phyloP scores from a whole-genome alignment of 129 eudicot species.

The Flaveria trinervia region DNA sequence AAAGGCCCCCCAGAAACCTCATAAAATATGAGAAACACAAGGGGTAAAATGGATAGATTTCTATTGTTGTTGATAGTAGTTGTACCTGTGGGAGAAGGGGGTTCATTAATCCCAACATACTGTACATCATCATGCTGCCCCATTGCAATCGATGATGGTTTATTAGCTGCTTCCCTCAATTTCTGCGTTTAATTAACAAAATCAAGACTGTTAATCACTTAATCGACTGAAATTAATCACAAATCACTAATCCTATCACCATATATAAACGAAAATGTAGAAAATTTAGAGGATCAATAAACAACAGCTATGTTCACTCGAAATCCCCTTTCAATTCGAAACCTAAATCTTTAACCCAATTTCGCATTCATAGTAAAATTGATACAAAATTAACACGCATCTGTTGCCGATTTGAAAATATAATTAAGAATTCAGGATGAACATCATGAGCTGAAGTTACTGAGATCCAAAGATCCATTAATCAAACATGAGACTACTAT shows the following conservation, averaged over 20 bases:
- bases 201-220: not conserved
- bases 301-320: not conserved
- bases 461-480: constrained; percentile 5
- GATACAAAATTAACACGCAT: constrained; percentile 5
- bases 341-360: not conserved
- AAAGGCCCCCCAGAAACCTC: constrained; percentile 91
- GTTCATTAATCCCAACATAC: constrained; percentile 49
- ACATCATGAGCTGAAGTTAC: not conserved
- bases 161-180: constrained; percentile 41
- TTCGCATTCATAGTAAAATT: not conserved
- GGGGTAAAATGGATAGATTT: constrained; percentile 57
- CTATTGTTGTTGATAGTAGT: constrained; percentile 30
- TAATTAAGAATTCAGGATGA: constrained; percentile 17
- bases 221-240: not conserved
- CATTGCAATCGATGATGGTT: constrained; percentile 50
- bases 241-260: not conserved
- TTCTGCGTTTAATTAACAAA: constrained; percentile 46
- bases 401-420: not conserved
- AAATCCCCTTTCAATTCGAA: not conserved
- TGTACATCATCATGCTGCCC: constrained; percentile 40
- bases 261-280: not conserved
- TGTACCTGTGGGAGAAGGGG: constrained; percentile 48
- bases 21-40: constrained; percentile 72
- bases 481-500: constrained; percentile 13
- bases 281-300: not conserved